phyloP scores from a whole-genome alignment of 495 filamentous ascomycete species.

The Penicillium lividum region DNA sequence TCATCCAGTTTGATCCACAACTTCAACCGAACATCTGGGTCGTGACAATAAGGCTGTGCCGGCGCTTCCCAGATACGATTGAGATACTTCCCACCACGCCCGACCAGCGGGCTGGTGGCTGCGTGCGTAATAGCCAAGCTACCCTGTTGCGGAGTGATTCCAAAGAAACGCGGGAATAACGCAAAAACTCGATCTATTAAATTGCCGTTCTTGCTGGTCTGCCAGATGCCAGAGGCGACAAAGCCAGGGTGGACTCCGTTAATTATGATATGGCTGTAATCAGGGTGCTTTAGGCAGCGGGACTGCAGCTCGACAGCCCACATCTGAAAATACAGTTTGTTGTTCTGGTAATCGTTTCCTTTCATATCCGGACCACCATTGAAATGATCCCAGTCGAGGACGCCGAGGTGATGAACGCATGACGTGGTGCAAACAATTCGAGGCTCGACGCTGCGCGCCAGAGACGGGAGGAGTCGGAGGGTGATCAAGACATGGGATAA shows the following conservation, averaged over 20 bases:
- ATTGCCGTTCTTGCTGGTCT: not conserved
- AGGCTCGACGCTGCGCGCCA: constrained; percentile 20
- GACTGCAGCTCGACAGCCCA: constrained; percentile 29
- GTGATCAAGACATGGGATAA: constrained; percentile 30
- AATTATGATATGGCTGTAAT: constrained; percentile 29
- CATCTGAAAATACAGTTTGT: constrained; percentile 31
- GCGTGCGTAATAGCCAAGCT: constrained; percentile 28
- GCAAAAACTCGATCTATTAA: not conserved
- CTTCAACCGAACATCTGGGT: constrained; percentile 15
- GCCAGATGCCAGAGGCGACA: constrained; percentile 27
- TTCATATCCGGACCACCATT: not conserved
- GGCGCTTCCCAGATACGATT: constrained; percentile 32
- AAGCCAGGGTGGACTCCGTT: constrained; percentile 32
- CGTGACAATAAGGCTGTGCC: constrained; percentile 16
- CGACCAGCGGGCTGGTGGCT: constrained; percentile 23
- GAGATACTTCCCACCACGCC: constrained; percentile 29
- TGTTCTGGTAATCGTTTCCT: constrained; percentile 23
- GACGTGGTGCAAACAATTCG: constrained; percentile 33
- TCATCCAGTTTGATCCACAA: constrained; percentile 26
- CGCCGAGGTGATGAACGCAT: constrained; percentile 23
- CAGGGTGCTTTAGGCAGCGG: constrained; percentile 19
- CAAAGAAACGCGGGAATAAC: constrained; percentile 14
- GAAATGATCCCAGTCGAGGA: constrained; percentile 20
- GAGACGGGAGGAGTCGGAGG: constrained; percentile 26
- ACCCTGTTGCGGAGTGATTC: constrained; percentile 27